phyloP scores from a whole-genome alignment of 164 flowering plant genomes.

The Stephania japonica region DNA sequence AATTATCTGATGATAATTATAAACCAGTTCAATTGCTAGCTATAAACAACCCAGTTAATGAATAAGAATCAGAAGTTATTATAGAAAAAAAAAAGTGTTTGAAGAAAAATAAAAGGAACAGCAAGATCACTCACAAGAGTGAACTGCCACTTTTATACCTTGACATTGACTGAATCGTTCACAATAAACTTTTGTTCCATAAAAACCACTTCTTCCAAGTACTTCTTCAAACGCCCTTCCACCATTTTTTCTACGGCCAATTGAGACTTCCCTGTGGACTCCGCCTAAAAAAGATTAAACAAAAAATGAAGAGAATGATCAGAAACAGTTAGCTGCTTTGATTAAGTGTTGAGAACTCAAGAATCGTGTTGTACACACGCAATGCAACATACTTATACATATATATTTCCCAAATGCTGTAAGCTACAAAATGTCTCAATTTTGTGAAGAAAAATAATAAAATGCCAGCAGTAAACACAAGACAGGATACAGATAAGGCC shows the following conservation, averaged over 20 bases:
- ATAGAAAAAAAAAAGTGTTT: no score
- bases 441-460: neutral
- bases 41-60: no score
- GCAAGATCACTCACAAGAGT: neutral
- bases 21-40: no score
- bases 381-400: neutral
- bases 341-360: neutral
- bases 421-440: neutral
- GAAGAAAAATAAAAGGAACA: neutral
- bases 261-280: slow-evolving; percentile 71
- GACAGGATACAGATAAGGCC: no score
- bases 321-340: neutral
- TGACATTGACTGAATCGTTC: slow-evolving; percentile 61
- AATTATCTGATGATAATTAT: no score
- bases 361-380: neutral
- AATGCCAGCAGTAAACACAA: neutral
- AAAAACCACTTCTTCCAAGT: slow-evolving; percentile 83
- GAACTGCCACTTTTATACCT: slow-evolving; percentile 34
- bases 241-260: slow-evolving; percentile 94
- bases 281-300: slow-evolving; percentile 55
- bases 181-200: slow-evolving; percentile 89
- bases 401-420: neutral
- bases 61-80: no score
- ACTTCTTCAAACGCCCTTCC: slow-evolving; percentile 88
- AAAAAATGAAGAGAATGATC: neutral